Conservation (phyloP, 139 green algal genomes). For the Chlamydomonas incerta region DNA sequence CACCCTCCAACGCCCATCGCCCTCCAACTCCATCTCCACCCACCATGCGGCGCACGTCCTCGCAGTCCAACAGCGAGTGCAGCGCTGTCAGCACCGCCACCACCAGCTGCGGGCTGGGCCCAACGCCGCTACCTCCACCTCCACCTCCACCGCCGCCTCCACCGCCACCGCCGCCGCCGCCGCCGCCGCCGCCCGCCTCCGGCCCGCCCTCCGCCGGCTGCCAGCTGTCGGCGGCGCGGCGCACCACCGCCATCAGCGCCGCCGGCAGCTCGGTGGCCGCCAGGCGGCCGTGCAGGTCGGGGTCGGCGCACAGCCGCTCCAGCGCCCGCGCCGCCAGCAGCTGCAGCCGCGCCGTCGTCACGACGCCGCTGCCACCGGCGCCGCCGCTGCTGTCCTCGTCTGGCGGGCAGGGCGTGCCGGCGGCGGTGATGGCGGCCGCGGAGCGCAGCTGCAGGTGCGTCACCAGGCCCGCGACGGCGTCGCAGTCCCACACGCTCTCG, state of each 20-base stretch:
- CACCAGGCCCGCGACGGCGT: constrained; percentile 24
- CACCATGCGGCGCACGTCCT: constrained; percentile 21
- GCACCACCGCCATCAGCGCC: constrained; percentile 23
- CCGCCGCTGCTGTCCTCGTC: not conserved
- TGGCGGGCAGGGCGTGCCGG: not conserved
- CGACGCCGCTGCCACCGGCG: not conserved
- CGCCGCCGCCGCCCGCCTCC: too few relatives aligned
- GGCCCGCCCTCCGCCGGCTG: too few relatives aligned
- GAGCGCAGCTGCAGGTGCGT: constrained; percentile 19
- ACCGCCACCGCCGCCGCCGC: not conserved
- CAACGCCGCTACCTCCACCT: not conserved
- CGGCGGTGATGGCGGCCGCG: not conserved
- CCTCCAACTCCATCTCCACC: too few relatives aligned
- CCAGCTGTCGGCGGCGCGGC: not conserved
- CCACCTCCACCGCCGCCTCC: too few relatives aligned
- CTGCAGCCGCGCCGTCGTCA: not conserved
- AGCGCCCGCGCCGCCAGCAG: constrained; percentile 6
- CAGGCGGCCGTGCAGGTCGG: constrained; percentile 30
- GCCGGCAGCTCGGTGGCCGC: constrained; percentile 33
- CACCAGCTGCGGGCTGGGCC: not conserved
- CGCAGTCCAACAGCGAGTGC: not conserved
- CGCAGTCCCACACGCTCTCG: constrained; percentile 38
- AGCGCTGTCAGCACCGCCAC: not conserved
- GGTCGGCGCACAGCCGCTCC: constrained; percentile 17
- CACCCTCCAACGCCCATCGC: too few relatives aligned